phyloP scores from a whole-genome alignment of 176 grass and related monocot genomes.

The Oryza australiensis region DNA sequence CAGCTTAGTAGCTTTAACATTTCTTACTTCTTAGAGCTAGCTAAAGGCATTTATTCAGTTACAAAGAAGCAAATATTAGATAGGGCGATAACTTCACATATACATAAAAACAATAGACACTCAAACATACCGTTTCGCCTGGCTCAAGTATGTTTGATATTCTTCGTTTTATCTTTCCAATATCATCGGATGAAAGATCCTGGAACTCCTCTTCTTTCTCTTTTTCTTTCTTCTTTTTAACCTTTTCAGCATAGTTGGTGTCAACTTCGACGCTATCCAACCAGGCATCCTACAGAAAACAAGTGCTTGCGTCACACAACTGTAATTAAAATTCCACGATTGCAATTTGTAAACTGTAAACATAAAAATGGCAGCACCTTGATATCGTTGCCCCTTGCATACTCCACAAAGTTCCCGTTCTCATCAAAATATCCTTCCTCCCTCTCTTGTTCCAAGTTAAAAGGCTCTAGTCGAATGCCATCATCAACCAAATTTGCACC shows the following conservation, averaged over 20 bases:
- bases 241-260: constrained; percentile 49
- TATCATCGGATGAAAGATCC: constrained; percentile 83
- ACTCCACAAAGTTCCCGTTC: constrained; percentile 90
- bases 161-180: constrained; percentile 83
- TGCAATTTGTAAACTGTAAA: background rate
- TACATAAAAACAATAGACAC: background rate
- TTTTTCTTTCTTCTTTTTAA: constrained; percentile 44
- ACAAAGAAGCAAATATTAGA: background rate
- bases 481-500: constrained; percentile 72
- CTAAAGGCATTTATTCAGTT: background rate
- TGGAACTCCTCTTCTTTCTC: constrained; percentile 65
- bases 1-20: background rate
- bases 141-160: constrained; percentile 87
- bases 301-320: constrained; percentile 22
- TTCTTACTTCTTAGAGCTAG: background rate
- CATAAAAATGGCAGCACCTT: constrained; percentile 51
- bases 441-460: constrained; percentile 93
- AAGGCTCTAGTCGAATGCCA: constrained; percentile 89
- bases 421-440: constrained; percentile 97
- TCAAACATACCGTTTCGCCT: constrained; percentile 68
- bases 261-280: constrained; percentile 79
- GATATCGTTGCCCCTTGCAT: constrained; percentile 71
- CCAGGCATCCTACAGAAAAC: constrained; percentile 82
- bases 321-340: background rate
- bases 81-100: background rate